Evolutionary conservation across 371 early-diverging fungal genomes (phyloP), one percentile per base, ranked within the genome.

Genomic region (Mortierella sp.): DNA sequence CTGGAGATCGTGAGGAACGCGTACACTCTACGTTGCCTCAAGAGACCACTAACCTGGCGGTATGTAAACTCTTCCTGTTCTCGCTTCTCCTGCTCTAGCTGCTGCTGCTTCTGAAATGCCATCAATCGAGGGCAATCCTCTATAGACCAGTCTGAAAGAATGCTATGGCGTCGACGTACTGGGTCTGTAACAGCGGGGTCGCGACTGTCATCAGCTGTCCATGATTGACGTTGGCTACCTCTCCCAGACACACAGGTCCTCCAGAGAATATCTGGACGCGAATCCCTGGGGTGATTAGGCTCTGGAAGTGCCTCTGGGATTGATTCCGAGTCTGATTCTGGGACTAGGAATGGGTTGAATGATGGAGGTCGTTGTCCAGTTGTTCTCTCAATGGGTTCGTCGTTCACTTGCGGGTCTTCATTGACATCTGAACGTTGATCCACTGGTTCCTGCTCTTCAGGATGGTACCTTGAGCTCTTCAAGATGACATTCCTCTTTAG

Each of bases 61-160:
- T n/a, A n/a, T n/a, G n/a, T n/a, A n/a, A n/a, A n/a, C 39, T 41
- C 44, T 19, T 56, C 57, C 16, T 43, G 29, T 6, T 48, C 39
- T 27, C 28, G 46, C 39, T 24, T 41, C 13, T 48, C 29, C 46
- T 46, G 53, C 8, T 37, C 31, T n/a, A n/a, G n/a, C 47, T 43
- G 41, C 21, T 63, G 55, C 16, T 54, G 39, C 27, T 40, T 60
- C 8, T 67, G 67, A 16, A 47, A 47, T 48, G 63, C 49, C 22
- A 59, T 14, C 29, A 58, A 52, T 4, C 54, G 67, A 2, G 66
- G 58, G 49, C 62, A 66, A 28, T 62, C 59, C 14, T 72, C 67
- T 12, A 62, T 49, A 1, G 66, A 61, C 54, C 56, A 71, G 46
- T 61, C 67, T 29, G 73, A 67, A 16, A 72, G 62, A 19, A 54